Base-by-base conservation (phyloP, 371 early-diverging fungal species). In the Blakeslea trispora region DNA sequence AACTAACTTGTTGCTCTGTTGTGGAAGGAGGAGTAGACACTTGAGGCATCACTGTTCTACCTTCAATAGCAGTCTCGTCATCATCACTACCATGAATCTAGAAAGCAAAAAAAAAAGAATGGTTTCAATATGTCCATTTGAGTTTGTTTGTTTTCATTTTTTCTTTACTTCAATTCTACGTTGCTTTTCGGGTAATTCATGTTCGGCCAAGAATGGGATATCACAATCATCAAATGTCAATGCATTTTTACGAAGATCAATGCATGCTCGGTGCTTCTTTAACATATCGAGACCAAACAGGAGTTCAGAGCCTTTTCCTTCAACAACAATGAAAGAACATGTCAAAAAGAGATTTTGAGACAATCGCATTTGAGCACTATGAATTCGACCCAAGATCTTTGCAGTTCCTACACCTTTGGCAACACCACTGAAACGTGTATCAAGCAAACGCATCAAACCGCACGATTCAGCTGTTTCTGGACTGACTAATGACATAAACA, bases 261-360 rank as follows among this genome's bases (percentile, higher is more conserved):
- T 96, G 57, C 88, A 86, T 7, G 95, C 94, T 85, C 83, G 79
- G 60, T 93, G 91, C 21, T 91, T 77, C 63, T 88, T 90, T 39
- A 95, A 81, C 95, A 97, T 96, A 53, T 98, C 98, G 54, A 98
- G 77, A 0, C 98, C 98, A 73, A 98, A 92, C 43, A 98, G 72
- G 18, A 98, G 53, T 47, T 94, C 96, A 4, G 94, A 90, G 7
- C 91, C 92, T 52, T 93, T 91, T 31, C 91, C 93, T 79, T 96
- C 96, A 78, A 97, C 91, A 24, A 97, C 91, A 18, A 92, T 93
- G 51, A 98, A 92, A 4, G 94, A 91, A 64, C 96, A 95, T 11
- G 87, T 81, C 45, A 96, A 74, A 53, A 81, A 85, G 55, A 88
- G 81, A 44, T 81, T 81, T 52, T 76, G 70, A 9, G 86, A 86